Conservation (phyloP, 148 eudicot genomes). For the Mesembryanthemum crystallinum region DNA sequence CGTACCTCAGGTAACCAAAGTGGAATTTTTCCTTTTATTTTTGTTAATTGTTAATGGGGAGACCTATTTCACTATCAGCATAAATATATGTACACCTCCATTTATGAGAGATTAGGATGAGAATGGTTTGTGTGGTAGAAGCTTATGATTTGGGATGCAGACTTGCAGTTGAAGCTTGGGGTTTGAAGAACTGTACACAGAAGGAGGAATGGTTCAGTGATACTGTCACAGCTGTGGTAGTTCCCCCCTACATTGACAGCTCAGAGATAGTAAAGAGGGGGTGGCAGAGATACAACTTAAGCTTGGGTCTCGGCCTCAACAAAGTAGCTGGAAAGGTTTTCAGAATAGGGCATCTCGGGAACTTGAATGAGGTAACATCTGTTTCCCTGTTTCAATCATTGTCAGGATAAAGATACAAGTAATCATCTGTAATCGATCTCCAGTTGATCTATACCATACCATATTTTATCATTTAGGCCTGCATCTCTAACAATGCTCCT, state of each 20-base stretch:
- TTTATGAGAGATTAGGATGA: background rate
- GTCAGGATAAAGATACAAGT: background rate
- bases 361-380: conserved; percentile 71
- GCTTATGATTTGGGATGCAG: conserved; percentile 44
- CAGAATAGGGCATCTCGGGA: conserved; percentile 99
- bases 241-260: conserved; percentile 84
- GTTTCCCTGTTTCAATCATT: background rate
- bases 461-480: background rate
- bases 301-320: conserved; percentile 95
- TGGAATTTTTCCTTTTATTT: too few relatives aligned
- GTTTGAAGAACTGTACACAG: conserved; percentile 89
- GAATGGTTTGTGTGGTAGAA: background rate
- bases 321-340: conserved; percentile 97
- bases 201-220: conserved; percentile 97
- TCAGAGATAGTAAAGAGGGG: conserved; percentile 69
- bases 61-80: too few relatives aligned
- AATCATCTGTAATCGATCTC: too few relatives aligned
- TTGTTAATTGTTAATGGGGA: too few relatives aligned
- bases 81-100: too few relatives aligned
- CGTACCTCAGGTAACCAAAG: too few relatives aligned
- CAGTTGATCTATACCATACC: background rate
- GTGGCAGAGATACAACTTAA: conserved; percentile 88
- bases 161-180: conserved; percentile 98
- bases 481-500: too few relatives aligned
- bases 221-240: conserved; percentile 89